Evolutionary conservation across 2,329 filamentous ascomycete genomes (phyloP).

Genomic region (Mariannaea sp.): DNA sequence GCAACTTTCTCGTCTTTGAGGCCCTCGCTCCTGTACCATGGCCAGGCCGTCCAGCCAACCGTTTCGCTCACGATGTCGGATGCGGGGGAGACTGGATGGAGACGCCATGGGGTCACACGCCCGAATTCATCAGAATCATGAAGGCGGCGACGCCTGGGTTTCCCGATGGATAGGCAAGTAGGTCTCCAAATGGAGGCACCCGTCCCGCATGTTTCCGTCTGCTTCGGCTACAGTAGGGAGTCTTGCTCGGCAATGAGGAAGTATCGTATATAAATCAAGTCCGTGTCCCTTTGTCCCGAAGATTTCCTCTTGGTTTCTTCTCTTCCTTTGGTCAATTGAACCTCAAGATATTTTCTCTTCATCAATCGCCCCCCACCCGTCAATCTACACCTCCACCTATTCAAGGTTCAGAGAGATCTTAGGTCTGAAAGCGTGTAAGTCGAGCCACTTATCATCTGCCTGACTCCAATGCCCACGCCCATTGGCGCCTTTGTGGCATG

Average conservation of each 20-base stretch:
- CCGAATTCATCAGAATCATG: constrained; percentile 23
- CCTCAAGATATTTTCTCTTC: constrained; percentile 11
- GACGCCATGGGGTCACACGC: constrained; percentile 33
- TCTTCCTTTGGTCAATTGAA: constrained; percentile 10
- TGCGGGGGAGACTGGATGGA: constrained; percentile 35
- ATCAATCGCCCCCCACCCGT: constrained; percentile 13
- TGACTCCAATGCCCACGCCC: constrained; percentile 27
- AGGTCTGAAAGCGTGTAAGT: constrained; percentile 36
- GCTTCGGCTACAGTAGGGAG: constrained; percentile 40
- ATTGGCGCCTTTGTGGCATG: constrained; percentile 22
- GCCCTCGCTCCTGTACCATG: constrained; percentile 20
- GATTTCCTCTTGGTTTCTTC: constrained; percentile 1
- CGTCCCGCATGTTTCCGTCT: constrained; percentile 43
- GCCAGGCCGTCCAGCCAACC: constrained; percentile 28
- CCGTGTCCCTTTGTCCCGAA: constrained; percentile 15
- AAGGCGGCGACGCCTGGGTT: constrained; percentile 1
- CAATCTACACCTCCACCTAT: constrained; percentile 24
- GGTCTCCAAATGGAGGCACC: constrained; percentile 18
- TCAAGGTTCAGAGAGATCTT: constrained; percentile 21
- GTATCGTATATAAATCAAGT: constrained; percentile 28
- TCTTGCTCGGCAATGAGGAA: constrained; percentile 35
- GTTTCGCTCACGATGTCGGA: constrained; percentile 33
- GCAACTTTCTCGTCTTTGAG: neutral
- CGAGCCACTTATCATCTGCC: constrained; percentile 24
- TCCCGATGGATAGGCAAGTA: constrained; percentile 27